Conservation (phyloP, 805 yeast genomes). For the Yamadazyma phyllophila region DNA sequence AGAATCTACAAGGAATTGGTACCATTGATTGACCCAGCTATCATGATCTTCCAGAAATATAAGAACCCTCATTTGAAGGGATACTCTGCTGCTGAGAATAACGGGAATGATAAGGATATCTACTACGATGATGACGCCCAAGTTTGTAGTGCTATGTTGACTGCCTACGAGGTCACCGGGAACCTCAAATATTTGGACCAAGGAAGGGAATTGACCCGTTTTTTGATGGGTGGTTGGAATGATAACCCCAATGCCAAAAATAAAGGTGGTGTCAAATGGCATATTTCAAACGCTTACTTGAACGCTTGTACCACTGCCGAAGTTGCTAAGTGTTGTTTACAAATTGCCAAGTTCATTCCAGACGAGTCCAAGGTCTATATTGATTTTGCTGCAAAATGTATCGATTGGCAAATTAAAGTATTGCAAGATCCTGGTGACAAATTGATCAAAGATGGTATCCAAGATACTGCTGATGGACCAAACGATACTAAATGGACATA, state of each 20-base stretch:
- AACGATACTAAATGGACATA: conserved; percentile 62
- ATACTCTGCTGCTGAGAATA: conserved; percentile 63
- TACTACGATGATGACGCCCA: conserved; percentile 79
- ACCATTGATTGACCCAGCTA: conserved; percentile 53
- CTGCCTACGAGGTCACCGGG: conserved; percentile 67
- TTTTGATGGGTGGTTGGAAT: conserved; percentile 66
- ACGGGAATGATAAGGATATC: conserved; percentile 58
- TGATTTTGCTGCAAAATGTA: conserved; percentile 57
- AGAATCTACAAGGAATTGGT: conserved; percentile 50
- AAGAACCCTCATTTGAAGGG: conserved; percentile 51
- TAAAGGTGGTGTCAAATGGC: conserved; percentile 70
- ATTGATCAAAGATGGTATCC: conserved; percentile 61
- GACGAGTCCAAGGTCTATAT: conserved; percentile 46
- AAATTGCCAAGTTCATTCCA: conserved; percentile 53
- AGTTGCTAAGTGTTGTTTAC: conserved; percentile 59
- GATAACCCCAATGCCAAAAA: conserved; percentile 38
- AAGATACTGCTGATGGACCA: conserved; percentile 39
- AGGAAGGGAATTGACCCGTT: conserved; percentile 57
- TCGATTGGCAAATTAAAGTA: conserved; percentile 53
- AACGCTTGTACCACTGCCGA: conserved; percentile 70
- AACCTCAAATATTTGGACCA: conserved; percentile 50
- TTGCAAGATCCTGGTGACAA: conserved; percentile 55
- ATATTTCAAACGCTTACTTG: conserved; percentile 54
- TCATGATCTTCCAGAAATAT: conserved; percentile 49
- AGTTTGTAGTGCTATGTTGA: conserved; percentile 60